A percentile compares a stretch with the other conserved stretches of the same genome.
These are phyloP conservation scores for Aureobasidium vineae DNA, from an alignment of 2,329 filamentous ascomycete species.

Conservation along the genomic window DNA sequence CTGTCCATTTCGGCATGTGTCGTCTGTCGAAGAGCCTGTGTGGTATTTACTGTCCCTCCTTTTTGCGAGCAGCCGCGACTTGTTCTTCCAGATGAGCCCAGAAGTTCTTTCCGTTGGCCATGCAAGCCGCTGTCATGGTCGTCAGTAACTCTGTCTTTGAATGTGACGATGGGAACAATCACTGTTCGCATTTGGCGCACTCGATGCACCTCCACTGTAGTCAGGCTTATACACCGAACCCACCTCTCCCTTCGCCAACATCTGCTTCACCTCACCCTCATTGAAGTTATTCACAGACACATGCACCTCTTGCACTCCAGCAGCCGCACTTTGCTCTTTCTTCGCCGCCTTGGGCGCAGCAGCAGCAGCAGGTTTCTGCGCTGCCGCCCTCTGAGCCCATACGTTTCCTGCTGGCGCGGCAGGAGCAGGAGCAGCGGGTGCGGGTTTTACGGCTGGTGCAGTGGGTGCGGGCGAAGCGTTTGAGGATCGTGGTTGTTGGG, in stretches of 20 bases:
- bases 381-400: slow-evolving; percentile 14
- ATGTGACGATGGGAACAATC: slow-evolving; percentile 19
- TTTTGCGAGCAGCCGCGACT: slow-evolving; percentile 40
- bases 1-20: neutral
- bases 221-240: slow-evolving; percentile 34
- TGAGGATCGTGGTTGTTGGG: slow-evolving; percentile 16
- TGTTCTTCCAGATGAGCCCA: slow-evolving; percentile 49
- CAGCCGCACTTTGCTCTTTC: slow-evolving; percentile 2
- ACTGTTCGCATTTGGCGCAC: slow-evolving; percentile 44
- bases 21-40: neutral
- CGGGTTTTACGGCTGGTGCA: neutral
- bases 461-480: slow-evolving; percentile 15
- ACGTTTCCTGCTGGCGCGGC: slow-evolving; percentile 16
- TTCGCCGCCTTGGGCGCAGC: neutral
- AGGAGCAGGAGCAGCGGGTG: neutral
- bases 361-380: slow-evolving; percentile 4
- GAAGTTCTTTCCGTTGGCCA: slow-evolving; percentile 48
- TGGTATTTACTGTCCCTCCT: neutral
- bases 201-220: slow-evolving; percentile 35
- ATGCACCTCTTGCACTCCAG: slow-evolving; percentile 32
- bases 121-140: slow-evolving; percentile 37
- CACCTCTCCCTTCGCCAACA: slow-evolving; percentile 39
- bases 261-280: slow-evolving; percentile 44
- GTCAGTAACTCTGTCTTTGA: neutral
- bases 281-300: slow-evolving; percentile 43